Base-by-base conservation (phyloP, 2,329 filamentous ascomycete species). In the Fusarium anguioides region DNA sequence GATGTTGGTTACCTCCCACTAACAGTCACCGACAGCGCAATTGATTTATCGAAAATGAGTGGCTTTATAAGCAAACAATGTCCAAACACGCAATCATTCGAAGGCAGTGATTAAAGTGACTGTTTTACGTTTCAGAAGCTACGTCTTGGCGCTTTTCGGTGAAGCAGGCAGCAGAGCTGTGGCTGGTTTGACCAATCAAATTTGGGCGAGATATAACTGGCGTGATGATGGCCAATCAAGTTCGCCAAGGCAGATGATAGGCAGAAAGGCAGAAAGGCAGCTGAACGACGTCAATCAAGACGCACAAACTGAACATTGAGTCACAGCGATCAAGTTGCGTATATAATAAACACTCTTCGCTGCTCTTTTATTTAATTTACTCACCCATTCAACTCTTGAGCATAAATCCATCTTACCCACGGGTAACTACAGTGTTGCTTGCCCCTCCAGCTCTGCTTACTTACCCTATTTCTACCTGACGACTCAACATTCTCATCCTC, bases 1-100 rank as follows among this genome's bases (percentile, higher is more conserved):
- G 60, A 53, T 52, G 52, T 51, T 40, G 57, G 64, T 55, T 68
- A 54, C 66, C 64, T 69, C 64, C 33, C 66, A 41, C 64, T 61
- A 69, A 48, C 21, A 48, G 8, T 2, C 47, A 21, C 24, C 23
- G 27, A 20, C n/a, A 12, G 17, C n/a, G n/a, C 17, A 27, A 15
- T n/a, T 31, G n/a, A 48, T 49, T 18, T 18, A 8, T 9, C 24
- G 31, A 37, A 11, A 41, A 15, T 40, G 33, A 35, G 20, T 36
- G 47, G 45, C 57, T 50, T 45, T 31, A 26, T 60, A 45, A 60
- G 51, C 33, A 49, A n/a, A 56, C 5, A 8, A 36, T 39, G 5
- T 31, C 21, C 48, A 15, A 35, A 42, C 18, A 18, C 41, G 31
- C 15, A 37, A 42, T 36, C 15, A 35, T 4, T 36, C 21, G 31